Base-by-base conservation (phyloP, 2,329 filamentous ascomycete species). In the Colletotrichum eremochloae region DNA sequence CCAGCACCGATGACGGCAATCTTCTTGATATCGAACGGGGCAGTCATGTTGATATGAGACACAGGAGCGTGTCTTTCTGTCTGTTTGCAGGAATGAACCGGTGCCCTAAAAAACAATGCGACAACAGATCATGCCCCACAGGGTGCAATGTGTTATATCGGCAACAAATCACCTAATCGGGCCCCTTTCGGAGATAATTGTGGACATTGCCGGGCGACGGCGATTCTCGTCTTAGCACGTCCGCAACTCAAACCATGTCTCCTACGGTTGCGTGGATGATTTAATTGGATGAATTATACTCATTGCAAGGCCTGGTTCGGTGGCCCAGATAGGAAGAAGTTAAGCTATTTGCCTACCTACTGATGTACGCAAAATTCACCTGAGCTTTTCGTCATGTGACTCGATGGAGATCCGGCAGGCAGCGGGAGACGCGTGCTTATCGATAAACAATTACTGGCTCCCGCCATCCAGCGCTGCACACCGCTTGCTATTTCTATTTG, bases 1-100 rank as follows among this genome's bases (percentile, higher is more conserved):
- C 95, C 95, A 12, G 93, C 95, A 31, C 95, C 95, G 75, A 98
- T 90, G 72, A 98, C 86, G 75, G 93, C 94, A 75, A 97, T 86
- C 57, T 82, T 88, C 72, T 86, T 86, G 61, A 93, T 86, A 73
- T 84, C 75, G 78, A 89, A 90, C 31, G 58, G 29, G 4, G 53
- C 15, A 9, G 40, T 33, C 70, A 72, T 72, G 53, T 24, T 15
- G 31, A n/a, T 46, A 29, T 53, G 38, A 44, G 38, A 68, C 64
- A 42, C 62, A 61, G 29, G 38, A 4, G 52, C 7, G 20, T 33
- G 31, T 24, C 53, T 31, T 62, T 56, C 14, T 14, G 40, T 40
- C n/a, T 14, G 42, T 60, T n/a, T 18, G 31, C 24, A 3, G 20
- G 15, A 20, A n/a, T 20, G 50, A 46, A 38, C 14, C 44, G 29